Percentiles rank a stretch among this genome's conserved stretches.
These are phyloP conservation scores for Scheffersomyces parashehatae DNA, from an alignment of 1,139 yeast species.

Conservation along the genomic window DNA sequence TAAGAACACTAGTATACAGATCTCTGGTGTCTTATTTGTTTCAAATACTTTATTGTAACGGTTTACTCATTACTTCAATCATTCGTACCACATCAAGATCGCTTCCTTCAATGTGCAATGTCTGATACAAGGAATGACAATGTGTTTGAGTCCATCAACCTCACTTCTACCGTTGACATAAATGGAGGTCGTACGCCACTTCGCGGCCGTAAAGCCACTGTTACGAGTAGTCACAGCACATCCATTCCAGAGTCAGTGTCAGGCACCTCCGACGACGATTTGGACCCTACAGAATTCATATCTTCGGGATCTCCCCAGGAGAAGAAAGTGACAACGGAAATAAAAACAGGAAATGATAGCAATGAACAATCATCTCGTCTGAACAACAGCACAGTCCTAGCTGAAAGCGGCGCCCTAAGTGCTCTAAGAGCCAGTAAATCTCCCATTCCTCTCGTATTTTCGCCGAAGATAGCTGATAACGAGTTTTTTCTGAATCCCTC, in stretches of 20 bases:
- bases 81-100: not conserved
- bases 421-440: slow-evolving; percentile 3
- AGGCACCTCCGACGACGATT: slow-evolving; percentile 17
- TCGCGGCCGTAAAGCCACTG: not conserved
- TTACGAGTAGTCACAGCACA: not conserved
- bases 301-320: slow-evolving; percentile 19
- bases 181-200: not conserved
- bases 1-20: too few species aligned
- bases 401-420: slow-evolving; percentile 2
- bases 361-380: slow-evolving; percentile 7
- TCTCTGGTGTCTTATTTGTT: too few species aligned
- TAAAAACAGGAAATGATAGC: not conserved
- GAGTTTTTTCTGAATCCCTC: slow-evolving; percentile 25
- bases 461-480: slow-evolving; percentile 13
- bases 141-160: slow-evolving; percentile 26
- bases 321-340: not conserved
- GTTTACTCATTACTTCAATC: too few species aligned
- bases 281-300: slow-evolving; percentile 32
- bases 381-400: slow-evolving; percentile 9
- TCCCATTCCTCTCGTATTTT: not conserved
- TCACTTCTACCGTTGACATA: slow-evolving; percentile 13
- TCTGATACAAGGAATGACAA: slow-evolving; percentile 5
- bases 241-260: slow-evolving; percentile 2
- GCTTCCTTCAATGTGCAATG: not conserved
- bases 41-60: too few species aligned